These are phyloP conservation scores for Colletotrichum sp. DNA, from an alignment of 2,329 filamentous ascomycete genomes.

Conservation along the genomic window DNA sequence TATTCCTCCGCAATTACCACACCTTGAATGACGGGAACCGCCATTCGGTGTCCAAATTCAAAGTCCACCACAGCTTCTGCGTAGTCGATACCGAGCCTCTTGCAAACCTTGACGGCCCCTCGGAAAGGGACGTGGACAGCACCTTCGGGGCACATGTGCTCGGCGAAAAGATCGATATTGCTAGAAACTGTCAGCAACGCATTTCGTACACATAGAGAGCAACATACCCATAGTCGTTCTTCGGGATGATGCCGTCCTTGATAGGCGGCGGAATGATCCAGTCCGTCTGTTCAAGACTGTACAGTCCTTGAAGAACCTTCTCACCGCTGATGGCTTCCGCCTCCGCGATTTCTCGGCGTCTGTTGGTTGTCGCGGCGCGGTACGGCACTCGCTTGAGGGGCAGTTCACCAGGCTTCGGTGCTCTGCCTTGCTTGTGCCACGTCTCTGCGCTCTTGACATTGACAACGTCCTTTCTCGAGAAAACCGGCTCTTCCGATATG, in stretches of 20 bases:
- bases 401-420: constrained; percentile 70
- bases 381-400: constrained; percentile 89
- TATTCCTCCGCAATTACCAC: constrained; percentile 88
- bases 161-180: constrained; percentile 95
- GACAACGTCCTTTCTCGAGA: constrained; percentile 77
- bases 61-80: constrained; percentile 96
- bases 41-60: constrained; percentile 94
- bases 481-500: constrained; percentile 80
- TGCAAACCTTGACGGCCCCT: constrained; percentile 80
- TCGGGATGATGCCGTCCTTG: constrained; percentile 83
- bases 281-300: constrained; percentile 83
- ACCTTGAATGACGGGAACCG: constrained; percentile 88
- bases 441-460: constrained; percentile 90
- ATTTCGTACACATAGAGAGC: neutral
- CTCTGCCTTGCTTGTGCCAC: constrained; percentile 96
- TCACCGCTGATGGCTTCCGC: constrained; percentile 78
- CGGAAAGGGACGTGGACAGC: constrained; percentile 84
- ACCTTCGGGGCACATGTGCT: constrained; percentile 85
- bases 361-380: constrained; percentile 85
- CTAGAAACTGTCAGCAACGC: constrained; percentile 25
- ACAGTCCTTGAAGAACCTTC: constrained; percentile 87
- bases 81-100: constrained; percentile 82
- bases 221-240: constrained; percentile 80
- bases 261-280: constrained; percentile 95
- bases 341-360: constrained; percentile 89